These are phyloP conservation scores for Phytophthora pisi DNA, from an alignment of 352 stramenopile genomes.

Conservation along the genomic window DNA sequence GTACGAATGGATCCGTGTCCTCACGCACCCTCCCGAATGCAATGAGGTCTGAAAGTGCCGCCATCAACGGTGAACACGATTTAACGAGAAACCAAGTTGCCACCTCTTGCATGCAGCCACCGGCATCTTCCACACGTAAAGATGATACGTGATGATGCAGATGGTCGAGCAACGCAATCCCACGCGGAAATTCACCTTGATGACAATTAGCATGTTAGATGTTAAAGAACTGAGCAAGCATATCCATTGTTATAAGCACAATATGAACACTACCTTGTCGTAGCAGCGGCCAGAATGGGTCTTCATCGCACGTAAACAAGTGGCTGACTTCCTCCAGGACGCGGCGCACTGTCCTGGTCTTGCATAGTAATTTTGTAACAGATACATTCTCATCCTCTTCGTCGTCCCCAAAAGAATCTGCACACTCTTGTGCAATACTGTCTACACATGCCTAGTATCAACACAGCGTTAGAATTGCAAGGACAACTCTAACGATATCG, in stretches of 20 bases:
- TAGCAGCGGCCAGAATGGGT: constrained; percentile 52
- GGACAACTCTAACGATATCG: background rate
- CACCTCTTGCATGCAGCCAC: constrained; percentile 36
- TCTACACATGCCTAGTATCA: constrained; percentile 27
- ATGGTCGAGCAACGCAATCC: constrained; percentile 56
- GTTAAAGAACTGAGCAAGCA: background rate
- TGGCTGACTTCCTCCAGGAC: constrained; percentile 36
- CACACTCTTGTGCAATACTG: constrained; percentile 27
- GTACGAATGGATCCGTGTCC: constrained; percentile 60
- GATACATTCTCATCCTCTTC: constrained; percentile 26
- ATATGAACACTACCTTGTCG: constrained; percentile 34
- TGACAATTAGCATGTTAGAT: background rate
- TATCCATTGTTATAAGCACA: background rate
- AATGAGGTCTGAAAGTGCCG: constrained; percentile 56
- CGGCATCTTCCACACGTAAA: constrained; percentile 43
- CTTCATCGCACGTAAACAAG: constrained; percentile 38
- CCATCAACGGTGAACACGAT: constrained; percentile 56
- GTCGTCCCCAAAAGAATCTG: constrained; percentile 11
- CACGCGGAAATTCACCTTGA: constrained; percentile 52
- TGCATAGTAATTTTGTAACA: constrained; percentile 39
- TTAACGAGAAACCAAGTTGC: constrained; percentile 66
- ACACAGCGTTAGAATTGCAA: background rate
- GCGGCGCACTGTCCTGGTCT: constrained; percentile 42
- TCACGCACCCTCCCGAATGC: constrained; percentile 48
- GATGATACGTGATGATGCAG: constrained; percentile 45